Conservation (phyloP, 495 filamentous ascomycete genomes). For the Glonium stellatum region DNA sequence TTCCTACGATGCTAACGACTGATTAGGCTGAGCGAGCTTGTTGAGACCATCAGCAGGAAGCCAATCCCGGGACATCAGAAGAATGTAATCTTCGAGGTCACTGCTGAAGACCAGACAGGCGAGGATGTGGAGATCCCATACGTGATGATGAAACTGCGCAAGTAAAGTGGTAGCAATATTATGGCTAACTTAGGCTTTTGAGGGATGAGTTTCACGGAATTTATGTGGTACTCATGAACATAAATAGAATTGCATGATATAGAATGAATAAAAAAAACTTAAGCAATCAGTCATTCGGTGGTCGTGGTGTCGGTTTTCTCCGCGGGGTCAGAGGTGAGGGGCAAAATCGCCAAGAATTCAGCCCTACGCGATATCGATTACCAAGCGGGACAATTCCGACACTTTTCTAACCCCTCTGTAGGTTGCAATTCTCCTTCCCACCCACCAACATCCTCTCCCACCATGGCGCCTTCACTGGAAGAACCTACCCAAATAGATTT, state of each 20-base stretch:
- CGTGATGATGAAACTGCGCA: slow-evolving; percentile 72
- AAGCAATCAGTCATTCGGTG: not conserved
- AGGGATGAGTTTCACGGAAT: not conserved
- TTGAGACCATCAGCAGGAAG: slow-evolving; percentile 87
- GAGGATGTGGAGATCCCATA: slow-evolving; percentile 98
- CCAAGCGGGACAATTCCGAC: not conserved
- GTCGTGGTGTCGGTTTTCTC: not conserved
- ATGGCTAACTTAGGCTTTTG: not conserved
- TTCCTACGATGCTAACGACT: slow-evolving; percentile 19
- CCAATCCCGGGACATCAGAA: slow-evolving; percentile 82
- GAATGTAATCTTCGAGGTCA: slow-evolving; percentile 95
- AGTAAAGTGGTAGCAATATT: slow-evolving; percentile 24
- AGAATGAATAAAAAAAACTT: slow-evolving; percentile 1
- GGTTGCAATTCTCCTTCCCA: not conserved
- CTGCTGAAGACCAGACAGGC: slow-evolving; percentile 78
- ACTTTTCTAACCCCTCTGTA: not conserved
- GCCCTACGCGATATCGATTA: not conserved
- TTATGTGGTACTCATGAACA: not conserved
- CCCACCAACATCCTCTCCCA: not conserved
- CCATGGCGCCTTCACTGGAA: slow-evolving; percentile 67
- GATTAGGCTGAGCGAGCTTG: slow-evolving; percentile 71
- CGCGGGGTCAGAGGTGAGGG: not conserved
- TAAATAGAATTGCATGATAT: slow-evolving; percentile 1
- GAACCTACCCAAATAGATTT: slow-evolving; percentile 59
- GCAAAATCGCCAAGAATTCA: not conserved